Evolutionary conservation across 1,139 yeast genomes (phyloP).

Genomic region (Pichia sp.): DNA sequence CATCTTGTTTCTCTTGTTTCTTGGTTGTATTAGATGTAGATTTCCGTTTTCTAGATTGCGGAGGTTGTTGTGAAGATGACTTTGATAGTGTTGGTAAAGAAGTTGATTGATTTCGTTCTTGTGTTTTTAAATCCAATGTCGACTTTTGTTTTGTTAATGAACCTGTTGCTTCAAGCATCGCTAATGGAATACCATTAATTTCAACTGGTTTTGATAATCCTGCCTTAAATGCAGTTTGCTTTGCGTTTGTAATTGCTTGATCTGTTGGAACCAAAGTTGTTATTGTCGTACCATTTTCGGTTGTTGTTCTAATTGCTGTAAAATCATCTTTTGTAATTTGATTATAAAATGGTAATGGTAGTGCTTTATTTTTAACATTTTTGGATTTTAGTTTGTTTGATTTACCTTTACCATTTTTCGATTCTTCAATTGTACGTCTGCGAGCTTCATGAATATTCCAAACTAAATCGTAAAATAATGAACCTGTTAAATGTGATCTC

Average conservation of each 20-base stretch:
- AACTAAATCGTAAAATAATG: conserved; percentile 83
- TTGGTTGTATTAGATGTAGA: not conserved
- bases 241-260: conserved; percentile 57
- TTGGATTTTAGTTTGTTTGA: conserved; percentile 10
- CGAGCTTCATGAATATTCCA: conserved; percentile 96
- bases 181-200: conserved; percentile 74
- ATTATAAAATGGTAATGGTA: conserved; percentile 86
- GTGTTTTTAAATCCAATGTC: not conserved
- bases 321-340: conserved; percentile 91
- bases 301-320: conserved; percentile 74
- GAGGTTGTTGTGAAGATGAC: not conserved
- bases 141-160: conserved; percentile 33
- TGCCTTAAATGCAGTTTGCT: conserved; percentile 44
- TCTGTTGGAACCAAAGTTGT: conserved; percentile 87
- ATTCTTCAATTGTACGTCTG: conserved; percentile 50
- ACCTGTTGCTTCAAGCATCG: conserved; percentile 78
- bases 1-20: not conserved
- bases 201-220: conserved; percentile 52
- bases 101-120: not conserved
- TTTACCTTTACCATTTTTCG: conserved; percentile 12
- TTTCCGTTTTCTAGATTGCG: not conserved
- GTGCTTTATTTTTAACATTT: conserved; percentile 32
- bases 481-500: conserved; percentile 90
- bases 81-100: not conserved
- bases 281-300: conserved; percentile 88